Evolutionary conservation across 176 grass and related monocot genomes (phyloP).

Genomic region (Aechmea fasciata): DNA sequence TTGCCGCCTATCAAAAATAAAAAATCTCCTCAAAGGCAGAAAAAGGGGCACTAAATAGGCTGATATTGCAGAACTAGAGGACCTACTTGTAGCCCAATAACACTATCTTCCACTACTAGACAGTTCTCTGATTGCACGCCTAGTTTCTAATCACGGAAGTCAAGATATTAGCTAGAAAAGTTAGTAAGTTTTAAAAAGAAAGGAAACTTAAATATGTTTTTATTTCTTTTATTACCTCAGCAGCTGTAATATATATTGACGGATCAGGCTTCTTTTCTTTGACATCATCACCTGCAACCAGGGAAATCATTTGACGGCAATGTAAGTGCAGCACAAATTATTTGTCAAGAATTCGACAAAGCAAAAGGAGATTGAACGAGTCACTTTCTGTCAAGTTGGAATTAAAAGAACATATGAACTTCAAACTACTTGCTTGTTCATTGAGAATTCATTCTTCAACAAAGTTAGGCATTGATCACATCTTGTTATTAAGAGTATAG

Average conservation of each 20-base stretch:
- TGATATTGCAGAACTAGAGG: slow-evolving; percentile 13
- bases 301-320: not conserved
- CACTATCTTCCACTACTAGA: slow-evolving; percentile 95
- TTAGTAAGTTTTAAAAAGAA: slow-evolving; percentile 7
- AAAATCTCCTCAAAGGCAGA: slow-evolving; percentile 8
- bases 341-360: too few species aligned
- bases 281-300: slow-evolving; percentile 77
- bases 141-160: slow-evolving; percentile 57
- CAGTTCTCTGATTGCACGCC: slow-evolving; percentile 63
- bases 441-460: slow-evolving; percentile 9
- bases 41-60: not conserved
- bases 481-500: not conserved
- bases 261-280: slow-evolving; percentile 93
- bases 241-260: slow-evolving; percentile 81
- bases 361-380: too few species aligned
- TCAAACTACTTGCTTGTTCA: not conserved
- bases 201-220: not conserved
- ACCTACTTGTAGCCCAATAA: slow-evolving; percentile 81
- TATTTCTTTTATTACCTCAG: slow-evolving; percentile 41
- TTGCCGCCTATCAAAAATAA: slow-evolving; percentile 57
- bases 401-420: too few species aligned
- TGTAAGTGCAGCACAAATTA: not conserved
- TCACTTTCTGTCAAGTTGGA: too few species aligned
- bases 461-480: not conserved
- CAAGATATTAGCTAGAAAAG: not conserved